Percentiles rank a stretch among this genome's conserved stretches.
Conservation (phyloP, 176 grass and related monocot genomes). For the Phoenix roebelenii region DNA sequence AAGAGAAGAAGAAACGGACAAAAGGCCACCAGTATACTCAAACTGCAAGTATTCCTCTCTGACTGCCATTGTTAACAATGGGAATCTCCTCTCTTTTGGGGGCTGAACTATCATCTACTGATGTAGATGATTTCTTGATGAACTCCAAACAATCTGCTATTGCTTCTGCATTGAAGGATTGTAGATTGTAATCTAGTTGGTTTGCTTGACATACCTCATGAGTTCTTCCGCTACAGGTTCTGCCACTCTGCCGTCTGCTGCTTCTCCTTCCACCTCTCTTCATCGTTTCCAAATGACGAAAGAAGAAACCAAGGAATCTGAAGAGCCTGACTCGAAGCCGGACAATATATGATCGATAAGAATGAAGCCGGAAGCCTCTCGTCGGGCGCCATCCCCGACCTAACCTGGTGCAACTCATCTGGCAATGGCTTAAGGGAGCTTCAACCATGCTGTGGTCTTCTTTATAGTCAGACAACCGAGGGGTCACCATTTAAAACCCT, state of each 20-base stretch:
- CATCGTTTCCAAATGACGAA: not conserved
- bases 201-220: no score
- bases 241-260: not conserved
- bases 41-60: no score
- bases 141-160: constrained; percentile 72
- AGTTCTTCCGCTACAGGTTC: constrained; percentile 18
- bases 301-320: not conserved
- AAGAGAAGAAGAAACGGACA: no score
- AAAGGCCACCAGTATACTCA: no score
- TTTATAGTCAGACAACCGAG: no score
- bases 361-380: not conserved
- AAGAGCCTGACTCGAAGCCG: not conserved
- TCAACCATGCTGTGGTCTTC: no score
- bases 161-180: constrained; percentile 38
- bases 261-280: not conserved
- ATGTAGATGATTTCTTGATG: constrained; percentile 44
- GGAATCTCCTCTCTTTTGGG: no score
- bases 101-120: no score
- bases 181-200: no score
- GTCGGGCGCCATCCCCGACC: not conserved
- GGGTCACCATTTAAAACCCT: no score
- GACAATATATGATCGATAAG: not conserved
- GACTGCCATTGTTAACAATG: no score
- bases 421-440: no score
- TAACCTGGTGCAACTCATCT: not conserved